phyloP scores from a whole-genome alignment of 2,329 filamentous ascomycete genomes.

The Fusarium sp. region DNA sequence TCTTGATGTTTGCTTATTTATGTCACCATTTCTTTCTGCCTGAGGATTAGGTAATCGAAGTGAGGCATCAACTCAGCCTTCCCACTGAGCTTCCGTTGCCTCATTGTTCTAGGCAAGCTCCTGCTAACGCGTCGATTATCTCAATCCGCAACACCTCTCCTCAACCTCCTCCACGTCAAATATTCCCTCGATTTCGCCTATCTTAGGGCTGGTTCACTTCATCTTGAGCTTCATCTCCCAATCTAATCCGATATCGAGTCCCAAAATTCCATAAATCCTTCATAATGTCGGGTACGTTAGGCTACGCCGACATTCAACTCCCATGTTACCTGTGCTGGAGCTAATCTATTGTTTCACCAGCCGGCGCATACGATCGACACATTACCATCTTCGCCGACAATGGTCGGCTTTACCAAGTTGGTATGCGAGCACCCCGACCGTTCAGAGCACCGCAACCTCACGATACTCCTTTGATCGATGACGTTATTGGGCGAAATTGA shows the following conservation, averaged over 20 bases:
- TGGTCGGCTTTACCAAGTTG: slow-evolving; percentile 98
- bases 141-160: slow-evolving; percentile 41
- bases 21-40: slow-evolving; percentile 40
- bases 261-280: slow-evolving; percentile 38
- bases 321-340: slow-evolving; percentile 25
- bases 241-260: slow-evolving; percentile 8
- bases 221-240: slow-evolving; percentile 24
- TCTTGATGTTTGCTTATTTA: not conserved
- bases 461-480: slow-evolving; percentile 26
- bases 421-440: slow-evolving; percentile 63
- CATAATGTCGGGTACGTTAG: slow-evolving; percentile 63
- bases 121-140: slow-evolving; percentile 56
- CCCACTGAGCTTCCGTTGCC: slow-evolving; percentile 45
- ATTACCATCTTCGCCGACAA: slow-evolving; percentile 99
- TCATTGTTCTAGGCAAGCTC: slow-evolving; percentile 57
- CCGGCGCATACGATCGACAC: slow-evolving; percentile 93
- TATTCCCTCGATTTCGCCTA: slow-evolving; percentile 13
- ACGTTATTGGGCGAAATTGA: slow-evolving; percentile 25
- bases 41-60: slow-evolving; percentile 43
- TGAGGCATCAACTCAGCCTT: slow-evolving; percentile 50
- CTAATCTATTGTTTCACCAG: slow-evolving; percentile 46
- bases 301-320: slow-evolving; percentile 26
- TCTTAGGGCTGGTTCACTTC: slow-evolving; percentile 15
- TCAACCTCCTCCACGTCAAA: slow-evolving; percentile 32
- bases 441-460: slow-evolving; percentile 12